Base-by-base conservation (phyloP, 179 eudicot species). In the Carnegiea gigantea region DNA sequence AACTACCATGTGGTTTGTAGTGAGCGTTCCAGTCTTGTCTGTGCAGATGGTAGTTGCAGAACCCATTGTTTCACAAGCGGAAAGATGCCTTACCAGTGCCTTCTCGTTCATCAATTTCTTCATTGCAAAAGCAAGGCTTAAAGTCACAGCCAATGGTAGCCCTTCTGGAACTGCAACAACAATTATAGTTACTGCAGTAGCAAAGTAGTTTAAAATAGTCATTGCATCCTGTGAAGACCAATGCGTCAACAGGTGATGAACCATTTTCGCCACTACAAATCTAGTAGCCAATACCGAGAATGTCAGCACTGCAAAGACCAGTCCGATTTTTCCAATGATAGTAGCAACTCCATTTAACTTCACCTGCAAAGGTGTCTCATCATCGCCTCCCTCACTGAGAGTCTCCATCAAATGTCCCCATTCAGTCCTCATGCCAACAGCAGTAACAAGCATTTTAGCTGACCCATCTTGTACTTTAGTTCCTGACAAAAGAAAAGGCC, bases 101-200 rank as follows among this genome's bases (percentile, higher is more conserved):
- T 83, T 93, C 43, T 95, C 93, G 64, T 73, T 86, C 97, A 95
- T 95, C 77, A 95, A 82, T 76, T 93, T 89, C 83, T 95, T 92
- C 98, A 95, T 95, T 13, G 98, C 98, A 84, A 93, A 95, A 20
- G 98, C 98, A 85, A 95, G 96, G 78, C 98, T 95, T 12, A 95
- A 86, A 23, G 98, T 95, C 82, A 95, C 98, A 12, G 98, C 98
- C 84, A 95, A 83, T 28, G 98, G 98, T 40, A 95, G 82, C 76
- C 98, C 98, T 86, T 95, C 98, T 54, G 98, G 98, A 70, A 95
- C 98, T 38, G 98, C 98, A 76, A 95, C 98, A 71, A 95, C 98
- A 65, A 95, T 88, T 30, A 95, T 95, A 62, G 98, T 95, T 26
- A 95, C 95, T 36, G 98, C 97, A 26, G 85, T 90, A n/a, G 98